Conservation (phyloP, 2,329 filamentous ascomycete species). For the Apiospora saccharicola region DNA sequence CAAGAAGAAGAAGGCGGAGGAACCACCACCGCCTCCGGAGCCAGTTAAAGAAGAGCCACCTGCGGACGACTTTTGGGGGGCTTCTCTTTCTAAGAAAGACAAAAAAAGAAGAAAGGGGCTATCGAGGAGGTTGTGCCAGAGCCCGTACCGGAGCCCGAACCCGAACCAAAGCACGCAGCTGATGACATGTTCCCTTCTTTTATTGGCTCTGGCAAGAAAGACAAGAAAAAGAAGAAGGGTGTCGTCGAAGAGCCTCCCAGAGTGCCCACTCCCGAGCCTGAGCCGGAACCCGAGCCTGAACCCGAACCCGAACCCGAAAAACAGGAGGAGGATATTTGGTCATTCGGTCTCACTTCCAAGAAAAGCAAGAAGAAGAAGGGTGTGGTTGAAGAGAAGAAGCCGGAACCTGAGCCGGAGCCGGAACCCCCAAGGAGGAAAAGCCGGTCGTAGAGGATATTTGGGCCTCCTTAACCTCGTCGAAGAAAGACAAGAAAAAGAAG, state of each 20-base stretch:
- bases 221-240: conserved; percentile 43
- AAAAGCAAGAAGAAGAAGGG: conserved; percentile 31
- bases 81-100: conserved; percentile 47
- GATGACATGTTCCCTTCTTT: conserved; percentile 21
- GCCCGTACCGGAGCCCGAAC: conserved; percentile 9
- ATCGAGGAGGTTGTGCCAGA: conserved; percentile 30
- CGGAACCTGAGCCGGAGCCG: conserved; percentile 19
- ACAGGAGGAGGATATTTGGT: conserved; percentile 25
- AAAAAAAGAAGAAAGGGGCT: conserved; percentile 41
- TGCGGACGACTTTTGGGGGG: conserved; percentile 44
- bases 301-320: conserved; percentile 38
- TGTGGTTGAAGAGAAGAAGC: conserved; percentile 10
- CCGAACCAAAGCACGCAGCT: conserved; percentile 20
- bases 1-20: conserved; percentile 42
- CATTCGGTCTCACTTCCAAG: conserved; percentile 26
- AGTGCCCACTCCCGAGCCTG: conserved; percentile 32
- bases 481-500: conserved; percentile 31
- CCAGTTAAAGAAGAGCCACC: conserved; percentile 30
- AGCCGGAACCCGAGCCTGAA: conserved; percentile 42
- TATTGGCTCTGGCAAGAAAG: conserved; percentile 38
- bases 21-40: conserved; percentile 31
- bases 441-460: conserved; percentile 21
- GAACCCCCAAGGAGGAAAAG: conserved; percentile 22
- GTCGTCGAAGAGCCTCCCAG: conserved; percentile 30
- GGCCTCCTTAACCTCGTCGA: neutral